Evolutionary conservation across 177 flowering plant genomes (phyloP), one percentile per base, ranked within the genome.

Genomic region (Vitis hybrid): DNA sequence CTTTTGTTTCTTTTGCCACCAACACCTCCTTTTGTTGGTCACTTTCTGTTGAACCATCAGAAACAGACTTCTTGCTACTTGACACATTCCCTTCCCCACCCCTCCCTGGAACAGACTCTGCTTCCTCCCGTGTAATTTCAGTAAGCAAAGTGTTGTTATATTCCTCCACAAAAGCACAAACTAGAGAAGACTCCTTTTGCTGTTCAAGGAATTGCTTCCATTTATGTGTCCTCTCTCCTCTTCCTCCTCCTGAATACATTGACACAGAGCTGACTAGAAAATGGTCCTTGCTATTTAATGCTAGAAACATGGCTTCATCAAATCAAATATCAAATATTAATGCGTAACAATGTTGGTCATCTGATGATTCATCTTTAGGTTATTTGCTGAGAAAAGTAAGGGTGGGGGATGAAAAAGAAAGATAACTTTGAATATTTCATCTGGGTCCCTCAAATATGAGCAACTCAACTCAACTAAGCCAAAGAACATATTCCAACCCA

Each of bases 181-280:
- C 49, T 41, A 85, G 76, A 79, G 80, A 71, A 65, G 83, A 76
- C 59, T 86, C 80, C 27, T 71, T 81, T 69, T 77, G 86, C 60
- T 84, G 89, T 68, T 86, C 85, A 69, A 94, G 80, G 64, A 94
- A 93, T 74, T 70, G 56, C 67, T 77, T 84, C 99, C 99, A 94
- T 78, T 86, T 88, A 2, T 84, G 84, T 67, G 90, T 85, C 67
- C 99, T 87, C 99, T 87, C 77, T 94, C 99, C 73, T 86, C 94
- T 73, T 94, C 99, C 80, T 94, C 99, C 73, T 91, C 98, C 99
- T 93, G 80, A 71, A 35, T 35, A 35, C 46, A 35, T 35, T 35
- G 46, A 35, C 46, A 35, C 7, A 35, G 8, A 7, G 46, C 41
- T 35, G 46, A 35, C 46, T 35, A 35, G 46, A 35, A 35, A 35